Percentiles rank a stretch among this genome's conserved stretches.
Conservation (phyloP, 2,329 filamentous ascomycete species). For the Rutstroemia sp. region DNA sequence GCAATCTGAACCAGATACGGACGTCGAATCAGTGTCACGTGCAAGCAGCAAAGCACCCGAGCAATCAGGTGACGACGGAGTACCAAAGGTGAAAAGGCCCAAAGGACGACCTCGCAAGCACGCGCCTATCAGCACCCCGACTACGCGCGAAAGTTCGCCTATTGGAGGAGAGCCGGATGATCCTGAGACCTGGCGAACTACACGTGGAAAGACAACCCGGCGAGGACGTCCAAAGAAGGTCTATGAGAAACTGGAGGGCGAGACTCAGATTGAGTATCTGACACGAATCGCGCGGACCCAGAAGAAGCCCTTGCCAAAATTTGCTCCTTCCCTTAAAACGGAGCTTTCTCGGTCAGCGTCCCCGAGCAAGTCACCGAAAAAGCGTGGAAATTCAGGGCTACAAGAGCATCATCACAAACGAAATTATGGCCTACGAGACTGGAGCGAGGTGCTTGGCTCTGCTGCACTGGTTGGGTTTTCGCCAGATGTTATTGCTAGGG, state of each 20-base stretch:
- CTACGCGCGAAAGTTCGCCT: neutral
- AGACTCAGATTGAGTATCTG: slow-evolving; percentile 36
- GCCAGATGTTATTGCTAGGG: slow-evolving; percentile 54
- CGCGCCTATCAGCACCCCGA: slow-evolving; percentile 14
- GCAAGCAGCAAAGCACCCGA: neutral
- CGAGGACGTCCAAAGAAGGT: slow-evolving; percentile 22
- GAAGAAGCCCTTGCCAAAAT: slow-evolving; percentile 35
- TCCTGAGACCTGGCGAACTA: neutral
- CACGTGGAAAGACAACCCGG: slow-evolving; percentile 17
- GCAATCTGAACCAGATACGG: slow-evolving; percentile 28
- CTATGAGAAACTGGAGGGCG: slow-evolving; percentile 23
- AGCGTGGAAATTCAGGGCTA: slow-evolving; percentile 1
- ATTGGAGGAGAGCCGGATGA: neutral
- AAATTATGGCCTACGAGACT: slow-evolving; percentile 47
- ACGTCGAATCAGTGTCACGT: slow-evolving; percentile 14
- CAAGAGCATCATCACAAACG: slow-evolving; percentile 2
- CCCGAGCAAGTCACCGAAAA: slow-evolving; percentile 7
- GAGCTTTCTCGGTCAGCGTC: neutral
- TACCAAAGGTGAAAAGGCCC: slow-evolving; percentile 8
- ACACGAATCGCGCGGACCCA: slow-evolving; percentile 39
- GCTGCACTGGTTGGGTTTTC: slow-evolving; percentile 70
- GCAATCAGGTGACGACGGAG: neutral
- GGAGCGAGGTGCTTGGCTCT: slow-evolving; percentile 76
- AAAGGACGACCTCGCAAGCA: slow-evolving; percentile 22
- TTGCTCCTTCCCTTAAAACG: slow-evolving; percentile 11